Percentiles rank a stretch among this genome's conserved stretches.
These are phyloP conservation scores for Rhizopogon sp. DNA, from an alignment of 768 basidiomycete species.

Conservation along the genomic window DNA sequence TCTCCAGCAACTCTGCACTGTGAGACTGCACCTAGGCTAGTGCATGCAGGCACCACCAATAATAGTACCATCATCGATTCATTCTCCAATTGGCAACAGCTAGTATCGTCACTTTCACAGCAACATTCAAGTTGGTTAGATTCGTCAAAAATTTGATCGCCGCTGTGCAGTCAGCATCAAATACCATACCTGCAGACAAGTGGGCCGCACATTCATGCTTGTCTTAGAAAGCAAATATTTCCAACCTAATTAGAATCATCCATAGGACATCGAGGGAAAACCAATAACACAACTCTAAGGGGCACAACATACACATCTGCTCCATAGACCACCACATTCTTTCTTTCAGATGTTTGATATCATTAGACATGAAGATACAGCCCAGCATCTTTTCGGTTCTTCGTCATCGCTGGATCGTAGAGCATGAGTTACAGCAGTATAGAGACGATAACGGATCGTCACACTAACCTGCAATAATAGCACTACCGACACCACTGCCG, in stretches of 20 bases:
- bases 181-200: too few species aligned
- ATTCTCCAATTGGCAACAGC: too few species aligned
- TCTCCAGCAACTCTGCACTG: background rate
- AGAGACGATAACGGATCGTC: background rate
- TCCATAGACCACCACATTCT: background rate
- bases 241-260: background rate
- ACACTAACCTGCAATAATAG: slow-evolving; percentile 81
- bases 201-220: too few species aligned
- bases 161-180: too few species aligned
- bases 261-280: background rate
- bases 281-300: background rate
- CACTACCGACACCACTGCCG: slow-evolving; percentile 87
- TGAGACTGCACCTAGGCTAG: too few species aligned
- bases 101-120: too few species aligned
- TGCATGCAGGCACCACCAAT: too few species aligned
- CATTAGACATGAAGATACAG: slow-evolving; percentile 46
- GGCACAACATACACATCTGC: background rate
- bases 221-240: too few species aligned
- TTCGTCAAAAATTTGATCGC: too few species aligned
- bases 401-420: slow-evolving; percentile 73
- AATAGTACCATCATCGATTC: too few species aligned
- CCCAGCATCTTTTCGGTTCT: slow-evolving; percentile 67
- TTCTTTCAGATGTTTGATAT: background rate
- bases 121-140: too few species aligned
- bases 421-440: background rate